These are phyloP conservation scores for Talaromyces trachyspermus DNA, from an alignment of 495 filamentous ascomycete species.

Conservation along the genomic window DNA sequence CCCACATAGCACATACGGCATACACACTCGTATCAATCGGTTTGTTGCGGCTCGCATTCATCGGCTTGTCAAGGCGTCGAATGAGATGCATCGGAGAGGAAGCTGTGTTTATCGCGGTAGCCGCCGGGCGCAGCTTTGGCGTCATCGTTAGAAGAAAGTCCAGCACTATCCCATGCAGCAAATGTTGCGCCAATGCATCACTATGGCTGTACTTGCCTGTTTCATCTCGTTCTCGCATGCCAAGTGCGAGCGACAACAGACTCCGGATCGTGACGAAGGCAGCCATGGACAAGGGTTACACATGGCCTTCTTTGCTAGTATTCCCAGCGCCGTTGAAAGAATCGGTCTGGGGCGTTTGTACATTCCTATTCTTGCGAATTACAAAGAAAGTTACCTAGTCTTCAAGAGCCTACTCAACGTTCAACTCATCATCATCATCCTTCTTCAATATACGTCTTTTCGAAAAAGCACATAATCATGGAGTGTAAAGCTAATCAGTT, in stretches of 20 bases:
- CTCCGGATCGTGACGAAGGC: neutral
- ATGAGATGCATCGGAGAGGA: neutral
- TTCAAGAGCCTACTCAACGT: neutral
- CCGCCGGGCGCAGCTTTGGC: neutral
- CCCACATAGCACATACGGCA: too few species aligned
- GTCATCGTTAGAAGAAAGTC: neutral
- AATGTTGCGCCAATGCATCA: neutral
- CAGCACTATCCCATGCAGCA: neutral
- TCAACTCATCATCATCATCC: too few species aligned
- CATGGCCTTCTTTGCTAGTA: neutral
- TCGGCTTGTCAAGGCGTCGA: conserved; percentile 4
- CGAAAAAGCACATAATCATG: conserved; percentile 1
- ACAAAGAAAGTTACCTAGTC: neutral
- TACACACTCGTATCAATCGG: too few species aligned
- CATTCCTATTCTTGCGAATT: neutral
- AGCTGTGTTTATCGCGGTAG: conserved; percentile 6
- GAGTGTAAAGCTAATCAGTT: conserved; percentile 10
- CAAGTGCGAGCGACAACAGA: conserved; percentile 2
- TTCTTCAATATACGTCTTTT: neutral
- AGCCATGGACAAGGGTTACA: conserved; percentile 1
- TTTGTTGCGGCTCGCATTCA: neutral
- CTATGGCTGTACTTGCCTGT: conserved; percentile 9
- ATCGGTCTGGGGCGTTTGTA: too few species aligned
- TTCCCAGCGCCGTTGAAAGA: neutral
- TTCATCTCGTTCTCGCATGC: conserved; percentile 7